Percentiles rank a stretch among this genome's conserved stretches.
Evolutionary conservation across 1,284 basidiomycete genomes (phyloP).

Genomic region (Ceratobasidium sp.): DNA sequence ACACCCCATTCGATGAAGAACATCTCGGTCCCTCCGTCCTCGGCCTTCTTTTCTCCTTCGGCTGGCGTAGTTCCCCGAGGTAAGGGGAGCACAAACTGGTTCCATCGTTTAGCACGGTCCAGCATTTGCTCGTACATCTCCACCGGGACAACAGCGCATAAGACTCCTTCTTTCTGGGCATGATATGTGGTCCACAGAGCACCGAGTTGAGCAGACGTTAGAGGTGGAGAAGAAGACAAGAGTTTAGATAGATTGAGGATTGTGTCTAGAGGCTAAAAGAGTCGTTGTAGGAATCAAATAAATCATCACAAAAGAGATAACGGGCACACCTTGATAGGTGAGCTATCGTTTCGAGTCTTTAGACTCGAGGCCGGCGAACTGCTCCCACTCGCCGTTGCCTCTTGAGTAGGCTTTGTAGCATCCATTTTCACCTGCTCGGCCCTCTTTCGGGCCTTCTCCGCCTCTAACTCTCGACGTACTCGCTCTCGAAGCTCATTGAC

Average conservation of each 20-base stretch:
- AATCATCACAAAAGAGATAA: slow-evolving; percentile 1
- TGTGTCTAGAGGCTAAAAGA: slow-evolving; percentile 71
- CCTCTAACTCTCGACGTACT: slow-evolving; percentile 48
- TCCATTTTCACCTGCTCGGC: slow-evolving; percentile 43
- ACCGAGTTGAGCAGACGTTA: slow-evolving; percentile 76
- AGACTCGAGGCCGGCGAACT: slow-evolving; percentile 42
- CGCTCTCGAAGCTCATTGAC: slow-evolving; percentile 50
- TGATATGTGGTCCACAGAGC: slow-evolving; percentile 92
- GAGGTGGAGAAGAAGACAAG: slow-evolving; percentile 62
- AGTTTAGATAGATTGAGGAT: slow-evolving; percentile 81
- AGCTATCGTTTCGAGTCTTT: slow-evolving; percentile 64
- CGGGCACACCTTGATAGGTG: slow-evolving; percentile 67
- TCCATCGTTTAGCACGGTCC: slow-evolving; percentile 66
- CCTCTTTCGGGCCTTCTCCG: slow-evolving; percentile 45
- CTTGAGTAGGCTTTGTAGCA: slow-evolving; percentile 47
- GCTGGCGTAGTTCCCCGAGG: slow-evolving; percentile 55
- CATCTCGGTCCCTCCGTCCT: slow-evolving; percentile 77
- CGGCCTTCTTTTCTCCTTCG: slow-evolving; percentile 50
- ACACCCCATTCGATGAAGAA: slow-evolving; percentile 88
- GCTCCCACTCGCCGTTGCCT: slow-evolving; percentile 43
- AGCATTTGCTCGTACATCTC: slow-evolving; percentile 78
- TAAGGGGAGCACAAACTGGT: slow-evolving; percentile 81
- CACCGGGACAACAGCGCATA: slow-evolving; percentile 80
- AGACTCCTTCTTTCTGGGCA: slow-evolving; percentile 77
- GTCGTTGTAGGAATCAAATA: not conserved